phyloP scores from a whole-genome alignment of 345 rosid genomes.

The Euphorbia tirucalli region DNA sequence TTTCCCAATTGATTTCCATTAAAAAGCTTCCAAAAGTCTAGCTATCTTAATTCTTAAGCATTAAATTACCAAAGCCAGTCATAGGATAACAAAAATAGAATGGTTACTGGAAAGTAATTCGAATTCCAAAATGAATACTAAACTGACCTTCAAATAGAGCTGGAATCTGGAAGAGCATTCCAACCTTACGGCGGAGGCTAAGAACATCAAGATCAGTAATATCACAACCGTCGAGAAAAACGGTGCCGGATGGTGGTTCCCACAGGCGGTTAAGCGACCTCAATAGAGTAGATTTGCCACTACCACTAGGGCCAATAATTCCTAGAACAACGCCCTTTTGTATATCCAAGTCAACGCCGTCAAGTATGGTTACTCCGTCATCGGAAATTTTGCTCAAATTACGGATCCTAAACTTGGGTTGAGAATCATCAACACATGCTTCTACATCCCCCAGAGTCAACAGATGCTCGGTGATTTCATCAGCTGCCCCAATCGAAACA shows the following conservation, averaged over 20 bases:
- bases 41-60: not conserved
- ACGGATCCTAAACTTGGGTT: slow-evolving; percentile 45
- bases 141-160: slow-evolving; percentile 69
- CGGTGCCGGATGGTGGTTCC: slow-evolving; percentile 72
- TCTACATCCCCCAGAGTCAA: slow-evolving; percentile 26
- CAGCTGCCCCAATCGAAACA: not conserved
- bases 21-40: not conserved
- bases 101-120: too few species aligned
- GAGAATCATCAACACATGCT: slow-evolving; percentile 1
- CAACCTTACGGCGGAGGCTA: slow-evolving; percentile 73
- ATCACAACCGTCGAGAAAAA: slow-evolving; percentile 69
- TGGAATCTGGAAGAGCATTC: slow-evolving; percentile 96
- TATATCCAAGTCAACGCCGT: slow-evolving; percentile 49
- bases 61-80: not conserved
- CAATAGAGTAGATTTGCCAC: slow-evolving; percentile 83
- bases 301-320: slow-evolving; percentile 92
- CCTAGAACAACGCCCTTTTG: slow-evolving; percentile 68
- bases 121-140: not conserved
- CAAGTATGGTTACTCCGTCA: slow-evolving; percentile 49
- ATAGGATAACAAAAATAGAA: too few species aligned
- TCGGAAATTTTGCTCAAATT: slow-evolving; percentile 49
- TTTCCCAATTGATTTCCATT: not conserved
- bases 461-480: slow-evolving; percentile 31
- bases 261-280: slow-evolving; percentile 81
- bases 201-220: slow-evolving; percentile 63